These are phyloP conservation scores for Nothomitra cinnamomea DNA, from an alignment of 2,329 filamentous ascomycete species.

Conservation along the genomic window DNA sequence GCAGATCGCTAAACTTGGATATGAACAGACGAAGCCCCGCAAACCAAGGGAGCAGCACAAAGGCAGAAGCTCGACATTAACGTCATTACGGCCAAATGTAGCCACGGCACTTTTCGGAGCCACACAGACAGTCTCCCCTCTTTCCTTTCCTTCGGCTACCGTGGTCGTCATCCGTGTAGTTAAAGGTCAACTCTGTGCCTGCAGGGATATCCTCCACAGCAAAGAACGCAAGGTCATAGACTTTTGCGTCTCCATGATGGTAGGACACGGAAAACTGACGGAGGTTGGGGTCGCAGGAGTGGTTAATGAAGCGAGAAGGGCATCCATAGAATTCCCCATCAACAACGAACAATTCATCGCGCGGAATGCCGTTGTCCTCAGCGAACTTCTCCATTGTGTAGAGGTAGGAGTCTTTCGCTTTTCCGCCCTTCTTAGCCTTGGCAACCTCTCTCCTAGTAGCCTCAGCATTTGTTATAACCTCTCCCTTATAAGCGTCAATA, in stretches of 20 bases:
- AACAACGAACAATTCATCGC: constrained; percentile 21
- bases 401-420: constrained; percentile 56
- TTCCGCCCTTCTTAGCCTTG: constrained; percentile 34
- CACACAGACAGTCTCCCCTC: constrained; percentile 4
- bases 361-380: constrained; percentile 19
- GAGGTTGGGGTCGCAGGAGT: constrained; percentile 31
- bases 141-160: neutral
- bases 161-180: constrained; percentile 20
- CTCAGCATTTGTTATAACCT: constrained; percentile 43
- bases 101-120: constrained; percentile 4
- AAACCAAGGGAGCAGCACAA: neutral
- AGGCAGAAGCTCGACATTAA: neutral
- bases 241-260: constrained; percentile 21
- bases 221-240: constrained; percentile 32
- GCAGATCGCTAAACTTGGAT: too few species aligned
- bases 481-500: constrained; percentile 36
- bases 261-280: constrained; percentile 26
- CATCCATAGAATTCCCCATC: constrained; percentile 27
- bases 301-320: constrained; percentile 29
- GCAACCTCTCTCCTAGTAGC: constrained; percentile 24
- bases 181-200: constrained; percentile 28
- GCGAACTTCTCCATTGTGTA: constrained; percentile 72
- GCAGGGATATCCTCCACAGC: constrained; percentile 24
- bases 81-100: constrained; percentile 2
- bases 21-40: too few species aligned